Conservation (phyloP, 257 asterid species). For the Scutellaria minor region DNA sequence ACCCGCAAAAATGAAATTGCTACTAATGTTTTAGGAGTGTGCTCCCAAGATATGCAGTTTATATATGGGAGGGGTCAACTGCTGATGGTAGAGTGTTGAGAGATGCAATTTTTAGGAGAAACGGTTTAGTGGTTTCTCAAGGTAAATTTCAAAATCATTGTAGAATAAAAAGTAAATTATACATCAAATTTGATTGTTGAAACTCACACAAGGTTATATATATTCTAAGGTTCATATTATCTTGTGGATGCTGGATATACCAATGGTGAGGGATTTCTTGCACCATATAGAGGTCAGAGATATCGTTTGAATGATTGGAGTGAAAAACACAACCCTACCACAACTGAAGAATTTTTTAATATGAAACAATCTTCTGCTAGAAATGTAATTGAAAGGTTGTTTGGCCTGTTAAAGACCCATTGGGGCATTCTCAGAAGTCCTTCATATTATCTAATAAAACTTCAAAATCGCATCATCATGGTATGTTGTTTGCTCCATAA, state of each 20-base stretch:
- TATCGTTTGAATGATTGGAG: constrained; percentile 27
- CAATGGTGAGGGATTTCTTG: constrained; percentile 30
- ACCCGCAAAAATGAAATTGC: constrained; percentile 32
- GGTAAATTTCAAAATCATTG: background rate
- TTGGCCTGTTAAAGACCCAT: background rate
- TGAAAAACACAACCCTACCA: background rate
- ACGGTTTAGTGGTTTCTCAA: constrained; percentile 12
- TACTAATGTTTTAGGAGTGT: background rate
- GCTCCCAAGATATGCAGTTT: too few relatives aligned
- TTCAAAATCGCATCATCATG: background rate
- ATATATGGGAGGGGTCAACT: too few relatives aligned
- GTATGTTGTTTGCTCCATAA: background rate
- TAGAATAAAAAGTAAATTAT: background rate
- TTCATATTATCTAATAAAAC: background rate
- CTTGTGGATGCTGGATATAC: constrained; percentile 32
- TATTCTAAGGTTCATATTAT: constrained; percentile 18
- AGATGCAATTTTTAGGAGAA: background rate
- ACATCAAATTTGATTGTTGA: background rate
- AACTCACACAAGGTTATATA: background rate
- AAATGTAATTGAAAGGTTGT: background rate
- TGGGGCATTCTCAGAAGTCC: background rate
- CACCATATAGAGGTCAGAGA: constrained; percentile 24
- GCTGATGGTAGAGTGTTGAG: too few relatives aligned
- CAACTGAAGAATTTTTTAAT: background rate
- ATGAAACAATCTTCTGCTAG: background rate